These are phyloP conservation scores for Apiotrichum veenhuisii DNA, from an alignment of 1,284 basidiomycete genomes.

Conservation along the genomic window DNA sequence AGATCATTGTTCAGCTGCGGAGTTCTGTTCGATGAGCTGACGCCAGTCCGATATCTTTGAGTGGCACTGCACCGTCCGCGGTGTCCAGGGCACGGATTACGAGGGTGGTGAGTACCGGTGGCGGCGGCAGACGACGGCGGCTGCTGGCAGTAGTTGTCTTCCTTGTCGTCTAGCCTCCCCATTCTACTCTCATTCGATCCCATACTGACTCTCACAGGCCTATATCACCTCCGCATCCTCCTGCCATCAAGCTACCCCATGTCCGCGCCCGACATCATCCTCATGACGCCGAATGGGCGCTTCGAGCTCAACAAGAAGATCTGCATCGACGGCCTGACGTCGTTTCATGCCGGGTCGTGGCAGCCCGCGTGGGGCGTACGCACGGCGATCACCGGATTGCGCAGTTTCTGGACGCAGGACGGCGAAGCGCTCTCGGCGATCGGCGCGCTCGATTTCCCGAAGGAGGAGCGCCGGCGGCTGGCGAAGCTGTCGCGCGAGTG, in stretches of 20 bases:
- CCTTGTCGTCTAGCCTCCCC: background rate
- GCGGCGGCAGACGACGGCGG: no score
- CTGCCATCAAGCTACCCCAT: conserved; percentile 93
- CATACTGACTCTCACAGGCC: conserved; percentile 30
- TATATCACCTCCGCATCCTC: conserved; percentile 86
- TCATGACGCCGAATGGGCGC: conserved; percentile 90
- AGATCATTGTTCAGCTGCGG: no score
- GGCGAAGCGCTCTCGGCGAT: conserved; percentile 86
- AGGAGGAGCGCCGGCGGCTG: conserved; percentile 72
- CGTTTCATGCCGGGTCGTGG: conserved; percentile 62
- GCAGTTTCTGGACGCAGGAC: conserved; percentile 84
- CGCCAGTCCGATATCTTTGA: conserved; percentile 55
- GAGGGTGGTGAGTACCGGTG: conserved; percentile 63
- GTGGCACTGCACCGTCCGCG: conserved; percentile 96
- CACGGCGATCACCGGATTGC: conserved; percentile 88
- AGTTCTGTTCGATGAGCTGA: no score
- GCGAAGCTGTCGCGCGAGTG: conserved; percentile 76
- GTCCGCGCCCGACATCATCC: conserved; percentile 86
- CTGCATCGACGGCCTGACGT: conserved; percentile 83
- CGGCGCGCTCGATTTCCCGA: conserved; percentile 78
- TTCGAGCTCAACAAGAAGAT: conserved; percentile 97
- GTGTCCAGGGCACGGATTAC: conserved; percentile 79
- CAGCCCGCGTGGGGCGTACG: conserved; percentile 97
- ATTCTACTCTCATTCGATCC: no score
- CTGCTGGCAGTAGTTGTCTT: no score